Evolutionary conservation across 371 early-diverging fungal genomes (phyloP), one percentile per base, ranked within the genome.

Genomic region (Mucor racemosus): DNA sequence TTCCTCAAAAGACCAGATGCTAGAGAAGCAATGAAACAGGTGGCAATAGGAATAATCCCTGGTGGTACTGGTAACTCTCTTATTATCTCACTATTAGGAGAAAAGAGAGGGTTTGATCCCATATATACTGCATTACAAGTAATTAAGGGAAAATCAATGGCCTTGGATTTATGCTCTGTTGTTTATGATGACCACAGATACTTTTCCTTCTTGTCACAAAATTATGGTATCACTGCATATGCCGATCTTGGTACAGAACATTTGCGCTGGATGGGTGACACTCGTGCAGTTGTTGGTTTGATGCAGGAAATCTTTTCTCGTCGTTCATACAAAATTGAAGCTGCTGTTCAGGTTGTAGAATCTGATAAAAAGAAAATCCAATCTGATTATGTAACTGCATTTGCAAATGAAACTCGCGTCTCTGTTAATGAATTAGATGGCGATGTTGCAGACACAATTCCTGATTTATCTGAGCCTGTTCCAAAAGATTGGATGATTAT

Each of bases 1-100:
- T 76, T 92, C 34, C 75, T 91, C 75, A 73, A 82, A 59, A 81
- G 92, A 38, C 75, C 82, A 0, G 92, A 93, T 75, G 91, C 84
- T 7, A 61, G 67, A 5, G 60, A 77, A 5, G 75, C 78, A 1
- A 83, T 89, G 26, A 75, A 79, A 58, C 79, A 80, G 40, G 68
- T 90, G 7, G 87, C 92, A 0, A 36, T 92, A 3, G 91, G 91
- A 2, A 77, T 86, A 6, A 86, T 92, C 69, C 88, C 87, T 58
- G 84, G 82, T 60, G 88, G 88, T 64, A 86, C 85, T n/a, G 85
- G 87, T n/a, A 88, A 88, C 62, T 86, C 87, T 0, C 58, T 88
- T 42, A 82, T 80, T 21, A 77, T 82, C 57, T 84, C 82, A 21
- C 44, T 87, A 33, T 44, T 81, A n/a, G 89, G 89, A 19, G 83